A percentile compares a stretch with the other conserved stretches of the same genome.
Evolutionary conservation across 805 yeast genomes (phyloP).

Genomic region (Metschnikowia borealis): DNA sequence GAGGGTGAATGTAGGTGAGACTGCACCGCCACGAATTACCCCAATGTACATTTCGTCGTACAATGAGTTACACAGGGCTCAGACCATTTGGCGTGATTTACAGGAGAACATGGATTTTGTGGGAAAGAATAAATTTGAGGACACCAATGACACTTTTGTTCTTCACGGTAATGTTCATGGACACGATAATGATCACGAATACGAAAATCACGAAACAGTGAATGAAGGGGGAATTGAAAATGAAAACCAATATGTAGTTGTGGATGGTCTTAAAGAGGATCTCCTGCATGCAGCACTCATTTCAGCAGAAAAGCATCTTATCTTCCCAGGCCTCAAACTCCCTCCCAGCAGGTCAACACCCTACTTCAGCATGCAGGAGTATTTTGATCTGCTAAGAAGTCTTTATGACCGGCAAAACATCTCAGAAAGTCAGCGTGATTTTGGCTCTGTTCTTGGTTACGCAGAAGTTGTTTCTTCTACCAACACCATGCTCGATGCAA

Average conservation of each 20-base stretch:
- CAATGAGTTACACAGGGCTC: slow-evolving; percentile 27
- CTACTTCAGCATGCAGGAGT: slow-evolving; percentile 60
- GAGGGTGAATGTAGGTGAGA: slow-evolving; percentile 52
- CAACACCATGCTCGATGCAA: slow-evolving; percentile 69
- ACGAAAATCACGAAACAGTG: background rate
- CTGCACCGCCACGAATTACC: slow-evolving; percentile 60
- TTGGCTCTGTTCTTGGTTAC: slow-evolving; percentile 68
- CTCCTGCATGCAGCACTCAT: slow-evolving; percentile 9
- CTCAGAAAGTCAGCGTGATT: slow-evolving; percentile 23
- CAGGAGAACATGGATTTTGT: slow-evolving; percentile 33
- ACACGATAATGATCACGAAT: slow-evolving; percentile 21
- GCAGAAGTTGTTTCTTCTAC: slow-evolving; percentile 93
- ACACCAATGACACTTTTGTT: slow-evolving; percentile 54
- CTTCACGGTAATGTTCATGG: slow-evolving; percentile 34
- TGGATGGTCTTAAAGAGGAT: slow-evolving; percentile 5
- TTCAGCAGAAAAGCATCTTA: slow-evolving; percentile 50
- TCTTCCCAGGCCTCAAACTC: slow-evolving; percentile 34
- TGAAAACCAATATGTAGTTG: too few relatives aligned
- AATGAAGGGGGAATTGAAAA: too few relatives aligned
- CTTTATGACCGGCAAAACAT: slow-evolving; percentile 25
- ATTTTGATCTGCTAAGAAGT: slow-evolving; percentile 43
- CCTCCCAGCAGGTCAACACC: slow-evolving; percentile 63
- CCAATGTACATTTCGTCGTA: slow-evolving; percentile 56
- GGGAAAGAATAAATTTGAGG: slow-evolving; percentile 36
- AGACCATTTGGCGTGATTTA: slow-evolving; percentile 33